These are phyloP conservation scores for Tolypocladium inflatum DNA, from an alignment of 2,329 filamentous ascomycete genomes.

Conservation along the genomic window DNA sequence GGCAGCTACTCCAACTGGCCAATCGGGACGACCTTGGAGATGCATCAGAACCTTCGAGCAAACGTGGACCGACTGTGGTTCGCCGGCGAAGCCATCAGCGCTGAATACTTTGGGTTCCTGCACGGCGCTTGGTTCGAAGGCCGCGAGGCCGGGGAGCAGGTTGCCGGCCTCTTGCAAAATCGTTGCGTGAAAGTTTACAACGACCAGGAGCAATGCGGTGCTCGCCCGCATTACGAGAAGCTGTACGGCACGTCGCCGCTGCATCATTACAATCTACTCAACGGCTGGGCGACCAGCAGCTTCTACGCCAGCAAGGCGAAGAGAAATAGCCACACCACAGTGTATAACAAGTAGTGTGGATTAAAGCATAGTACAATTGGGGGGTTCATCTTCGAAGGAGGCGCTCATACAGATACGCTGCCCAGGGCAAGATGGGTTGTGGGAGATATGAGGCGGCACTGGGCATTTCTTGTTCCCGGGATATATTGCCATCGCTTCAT, in stretches of 20 bases:
- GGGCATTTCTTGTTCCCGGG: too few relatives aligned
- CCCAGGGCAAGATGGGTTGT: not conserved
- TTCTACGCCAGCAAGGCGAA: conserved; percentile 10
- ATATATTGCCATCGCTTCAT: too few relatives aligned
- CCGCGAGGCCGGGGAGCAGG: conserved; percentile 32
- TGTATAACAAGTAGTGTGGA: not conserved
- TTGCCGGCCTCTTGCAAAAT: conserved; percentile 21
- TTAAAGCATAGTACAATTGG: too few relatives aligned
- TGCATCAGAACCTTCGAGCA: conserved; percentile 59
- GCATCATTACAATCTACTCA: conserved; percentile 20
- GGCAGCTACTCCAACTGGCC: conserved; percentile 65
- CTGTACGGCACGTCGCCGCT: conserved; percentile 22
- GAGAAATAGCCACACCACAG: not conserved
- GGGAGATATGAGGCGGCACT: too few relatives aligned
- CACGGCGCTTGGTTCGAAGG: conserved; percentile 54
- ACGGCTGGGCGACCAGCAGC: conserved; percentile 28
- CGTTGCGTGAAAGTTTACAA: conserved; percentile 8
- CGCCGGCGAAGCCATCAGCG: conserved; percentile 54
- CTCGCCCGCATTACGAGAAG: conserved; percentile 10
- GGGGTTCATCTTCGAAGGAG: not conserved
- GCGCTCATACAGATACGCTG: too few relatives aligned
- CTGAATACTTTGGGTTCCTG: conserved; percentile 56
- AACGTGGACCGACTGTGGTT: conserved; percentile 54
- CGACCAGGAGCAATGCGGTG: conserved; percentile 6
- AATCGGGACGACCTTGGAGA: conserved; percentile 49